phyloP scores from a whole-genome alignment of 2,329 filamentous ascomycete species.

The Amesomyces nigricolor region DNA sequence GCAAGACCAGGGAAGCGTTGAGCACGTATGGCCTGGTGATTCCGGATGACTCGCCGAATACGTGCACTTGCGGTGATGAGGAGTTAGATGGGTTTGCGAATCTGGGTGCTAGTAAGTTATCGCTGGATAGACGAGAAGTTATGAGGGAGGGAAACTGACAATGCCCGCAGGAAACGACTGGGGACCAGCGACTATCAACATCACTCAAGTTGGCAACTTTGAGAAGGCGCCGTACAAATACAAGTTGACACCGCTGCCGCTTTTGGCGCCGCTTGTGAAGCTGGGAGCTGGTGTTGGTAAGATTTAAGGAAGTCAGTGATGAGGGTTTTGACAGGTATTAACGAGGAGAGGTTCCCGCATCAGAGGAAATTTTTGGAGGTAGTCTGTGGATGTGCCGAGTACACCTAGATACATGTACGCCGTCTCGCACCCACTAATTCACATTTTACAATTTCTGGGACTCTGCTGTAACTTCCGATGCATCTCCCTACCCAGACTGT shows the following conservation, averaged over 20 bases:
- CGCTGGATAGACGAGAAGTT: no score
- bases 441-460: no score
- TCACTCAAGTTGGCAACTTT: constrained; percentile 47
- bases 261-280: constrained; percentile 39
- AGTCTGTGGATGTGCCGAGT: no score
- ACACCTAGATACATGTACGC: no score
- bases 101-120: constrained; percentile 43
- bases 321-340: no score
- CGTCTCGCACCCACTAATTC: no score
- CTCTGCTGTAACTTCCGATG: no score
- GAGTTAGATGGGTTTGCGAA: constrained; percentile 52
- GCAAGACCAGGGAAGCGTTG: constrained; percentile 43
- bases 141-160: constrained; percentile 1
- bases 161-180: constrained; percentile 40
- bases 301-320: constrained; percentile 23
- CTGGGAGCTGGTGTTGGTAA: constrained; percentile 43
- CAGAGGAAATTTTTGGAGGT: no score
- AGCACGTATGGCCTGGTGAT: constrained; percentile 51
- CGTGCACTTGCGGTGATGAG: constrained; percentile 46
- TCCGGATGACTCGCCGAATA: constrained; percentile 50
- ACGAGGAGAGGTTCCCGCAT: no score
- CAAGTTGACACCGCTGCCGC: constrained; percentile 40
- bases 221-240: constrained; percentile 44
- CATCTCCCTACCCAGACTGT: no score
- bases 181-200: constrained; percentile 44